Percentiles rank a stretch among this genome's conserved stretches.
Evolutionary conservation across 1,284 basidiomycete genomes (phyloP).

Genomic region (Malassezia japonica): DNA sequence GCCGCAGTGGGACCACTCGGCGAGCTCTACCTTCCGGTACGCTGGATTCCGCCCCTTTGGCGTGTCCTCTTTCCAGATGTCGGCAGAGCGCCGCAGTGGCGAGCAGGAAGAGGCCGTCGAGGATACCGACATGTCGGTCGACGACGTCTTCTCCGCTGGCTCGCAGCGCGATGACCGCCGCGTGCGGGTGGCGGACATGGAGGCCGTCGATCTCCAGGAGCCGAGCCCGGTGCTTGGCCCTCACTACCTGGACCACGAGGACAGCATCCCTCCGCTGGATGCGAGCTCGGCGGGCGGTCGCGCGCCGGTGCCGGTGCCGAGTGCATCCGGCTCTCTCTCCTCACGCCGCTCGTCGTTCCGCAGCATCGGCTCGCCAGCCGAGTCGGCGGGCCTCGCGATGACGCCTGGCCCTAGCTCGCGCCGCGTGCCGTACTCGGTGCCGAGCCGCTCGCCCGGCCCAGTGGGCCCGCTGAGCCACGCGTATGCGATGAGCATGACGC

Average conservation of each 20-base stretch:
- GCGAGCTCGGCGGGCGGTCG: background rate
- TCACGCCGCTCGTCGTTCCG: constrained; percentile 15
- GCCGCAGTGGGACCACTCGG: background rate
- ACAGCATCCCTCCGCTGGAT: constrained; percentile 5
- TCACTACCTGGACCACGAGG: constrained; percentile 23
- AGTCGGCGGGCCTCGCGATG: background rate
- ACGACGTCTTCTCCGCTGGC: constrained; percentile 21
- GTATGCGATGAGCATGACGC: constrained; percentile 24
- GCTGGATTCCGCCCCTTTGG: constrained; percentile 8
- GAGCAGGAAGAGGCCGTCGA: background rate
- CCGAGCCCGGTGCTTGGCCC: constrained; percentile 25
- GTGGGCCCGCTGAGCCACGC: constrained; percentile 7
- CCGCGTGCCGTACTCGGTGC: constrained; percentile 14
- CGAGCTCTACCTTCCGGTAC: background rate
- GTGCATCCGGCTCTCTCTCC: background rate
- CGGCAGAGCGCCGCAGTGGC: constrained; percentile 8
- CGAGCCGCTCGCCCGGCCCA: constrained; percentile 9
- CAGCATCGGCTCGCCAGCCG: background rate
- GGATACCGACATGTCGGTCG: constrained; percentile 24
- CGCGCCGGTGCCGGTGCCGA: background rate
- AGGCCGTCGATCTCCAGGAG: constrained; percentile 10
- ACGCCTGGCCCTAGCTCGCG: background rate
- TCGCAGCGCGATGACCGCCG: constrained; percentile 23
- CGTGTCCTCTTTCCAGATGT: constrained; percentile 9
- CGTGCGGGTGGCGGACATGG: constrained; percentile 11